A percentile compares a stretch with the other conserved stretches of the same genome.
Evolutionary conservation across 768 basidiomycete species (phyloP).

Genomic region (Tylopilus felleus): DNA sequence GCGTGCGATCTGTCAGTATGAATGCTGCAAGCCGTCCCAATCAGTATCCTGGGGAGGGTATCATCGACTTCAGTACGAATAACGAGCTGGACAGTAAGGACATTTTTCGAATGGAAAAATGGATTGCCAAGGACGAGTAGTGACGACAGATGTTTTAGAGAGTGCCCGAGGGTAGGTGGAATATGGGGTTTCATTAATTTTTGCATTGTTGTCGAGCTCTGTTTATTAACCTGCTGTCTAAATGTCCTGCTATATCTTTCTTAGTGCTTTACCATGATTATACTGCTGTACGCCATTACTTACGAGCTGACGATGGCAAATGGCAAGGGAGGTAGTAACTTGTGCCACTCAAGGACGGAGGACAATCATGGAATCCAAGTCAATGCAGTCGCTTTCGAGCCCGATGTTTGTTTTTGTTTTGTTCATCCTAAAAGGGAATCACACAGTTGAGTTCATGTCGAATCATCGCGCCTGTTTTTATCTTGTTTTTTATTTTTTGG

Average conservation of each 20-base stretch:
- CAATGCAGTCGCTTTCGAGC: no score
- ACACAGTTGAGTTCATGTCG: no score
- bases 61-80: constrained; percentile 6
- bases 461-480: no score
- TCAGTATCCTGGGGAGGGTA: constrained; percentile 15
- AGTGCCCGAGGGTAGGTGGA: no score
- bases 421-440: no score
- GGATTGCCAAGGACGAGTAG: neutral
- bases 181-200: neutral
- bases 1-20: constrained; percentile 10
- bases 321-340: no score
- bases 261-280: neutral
- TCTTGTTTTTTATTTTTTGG: no score
- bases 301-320: neutral
- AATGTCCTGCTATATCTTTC: neutral
- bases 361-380: no score
- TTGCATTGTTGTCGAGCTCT: neutral
- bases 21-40: neutral
- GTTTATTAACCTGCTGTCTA: neutral
- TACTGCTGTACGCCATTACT: neutral
- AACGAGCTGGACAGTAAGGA: neutral
- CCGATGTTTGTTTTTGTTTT: no score
- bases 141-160: neutral
- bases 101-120: neutral
- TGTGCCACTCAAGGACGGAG: no score